phyloP scores from a whole-genome alignment of 148 eudicot genomes.

The Drosera capensis region DNA sequence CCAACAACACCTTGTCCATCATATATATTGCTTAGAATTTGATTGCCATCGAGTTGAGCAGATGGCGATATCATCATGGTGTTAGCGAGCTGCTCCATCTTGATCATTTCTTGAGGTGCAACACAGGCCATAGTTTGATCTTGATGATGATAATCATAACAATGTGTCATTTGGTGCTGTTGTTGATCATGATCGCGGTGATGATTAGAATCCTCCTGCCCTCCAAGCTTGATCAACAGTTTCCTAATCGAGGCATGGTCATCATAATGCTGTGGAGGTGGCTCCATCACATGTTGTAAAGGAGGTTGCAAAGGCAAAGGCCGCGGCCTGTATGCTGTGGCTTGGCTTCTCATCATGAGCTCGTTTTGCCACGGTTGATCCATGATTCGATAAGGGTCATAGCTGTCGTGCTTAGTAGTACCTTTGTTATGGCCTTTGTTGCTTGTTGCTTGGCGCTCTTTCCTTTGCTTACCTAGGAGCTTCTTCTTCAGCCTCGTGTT shows the following conservation, averaged over 20 bases:
- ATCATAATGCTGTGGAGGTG: slow-evolving; percentile 9
- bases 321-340: slow-evolving; percentile 16
- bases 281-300: slow-evolving; percentile 6
- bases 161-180: no score
- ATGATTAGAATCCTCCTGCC: neutral
- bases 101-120: neutral
- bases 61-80: neutral
- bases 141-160: no score
- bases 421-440: slow-evolving; percentile 9
- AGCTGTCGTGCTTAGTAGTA: neutral
- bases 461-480: slow-evolving; percentile 67
- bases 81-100: neutral
- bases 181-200: neutral
- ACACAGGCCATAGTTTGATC: neutral
- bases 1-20: neutral
- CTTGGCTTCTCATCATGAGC: no score
- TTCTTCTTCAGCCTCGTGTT: slow-evolving; percentile 89
- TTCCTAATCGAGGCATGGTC: slow-evolving; percentile 44
- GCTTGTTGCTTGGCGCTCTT: slow-evolving; percentile 21
- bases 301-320: slow-evolving; percentile 5
- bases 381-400: slow-evolving; percentile 1
- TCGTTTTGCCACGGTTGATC: no score
- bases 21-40: neutral
- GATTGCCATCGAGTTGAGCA: neutral
- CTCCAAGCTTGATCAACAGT: slow-evolving; percentile 32